Evolutionary conservation across 1,139 yeast species (phyloP).

Genomic region (Suhomyces kunorum): DNA sequence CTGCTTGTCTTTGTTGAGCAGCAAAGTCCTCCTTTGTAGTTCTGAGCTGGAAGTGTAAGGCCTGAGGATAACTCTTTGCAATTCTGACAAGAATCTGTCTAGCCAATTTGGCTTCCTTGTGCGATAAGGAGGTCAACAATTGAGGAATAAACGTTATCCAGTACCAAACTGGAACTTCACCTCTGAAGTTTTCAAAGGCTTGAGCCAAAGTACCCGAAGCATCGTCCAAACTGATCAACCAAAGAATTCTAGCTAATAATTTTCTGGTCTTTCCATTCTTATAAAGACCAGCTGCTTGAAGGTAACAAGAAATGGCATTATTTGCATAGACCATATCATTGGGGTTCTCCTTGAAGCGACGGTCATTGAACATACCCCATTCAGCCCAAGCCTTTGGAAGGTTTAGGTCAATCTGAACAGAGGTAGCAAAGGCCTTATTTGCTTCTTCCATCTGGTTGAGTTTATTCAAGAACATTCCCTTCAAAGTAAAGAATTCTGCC

Average conservation of each 20-base stretch:
- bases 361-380: slow-evolving; percentile 96
- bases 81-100: slow-evolving; percentile 85
- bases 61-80: slow-evolving; percentile 97
- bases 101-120: slow-evolving; percentile 85
- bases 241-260: slow-evolving; percentile 81
- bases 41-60: slow-evolving; percentile 90
- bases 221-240: slow-evolving; percentile 94
- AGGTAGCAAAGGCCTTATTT: slow-evolving; percentile 95
- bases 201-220: slow-evolving; percentile 75
- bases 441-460: slow-evolving; percentile 91
- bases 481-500: slow-evolving; percentile 94
- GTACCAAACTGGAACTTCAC: slow-evolving; percentile 98
- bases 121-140: slow-evolving; percentile 82
- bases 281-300: slow-evolving; percentile 96
- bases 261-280: slow-evolving; percentile 91
- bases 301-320: slow-evolving; percentile 91
- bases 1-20: slow-evolving; percentile 78
- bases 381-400: slow-evolving; percentile 99
- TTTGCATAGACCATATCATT: slow-evolving; percentile 83
- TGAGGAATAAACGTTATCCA: slow-evolving; percentile 98
- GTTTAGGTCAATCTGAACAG: slow-evolving; percentile 92
- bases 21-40: slow-evolving; percentile 94
- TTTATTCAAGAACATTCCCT: slow-evolving; percentile 96
- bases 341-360: slow-evolving; percentile 82
- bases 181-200: slow-evolving; percentile 89